Percentiles rank a stretch among this genome's conserved stretches.
Evolutionary conservation across 2,329 filamentous ascomycete genomes (phyloP).

Genomic region (Colletotrichum tabaci): DNA sequence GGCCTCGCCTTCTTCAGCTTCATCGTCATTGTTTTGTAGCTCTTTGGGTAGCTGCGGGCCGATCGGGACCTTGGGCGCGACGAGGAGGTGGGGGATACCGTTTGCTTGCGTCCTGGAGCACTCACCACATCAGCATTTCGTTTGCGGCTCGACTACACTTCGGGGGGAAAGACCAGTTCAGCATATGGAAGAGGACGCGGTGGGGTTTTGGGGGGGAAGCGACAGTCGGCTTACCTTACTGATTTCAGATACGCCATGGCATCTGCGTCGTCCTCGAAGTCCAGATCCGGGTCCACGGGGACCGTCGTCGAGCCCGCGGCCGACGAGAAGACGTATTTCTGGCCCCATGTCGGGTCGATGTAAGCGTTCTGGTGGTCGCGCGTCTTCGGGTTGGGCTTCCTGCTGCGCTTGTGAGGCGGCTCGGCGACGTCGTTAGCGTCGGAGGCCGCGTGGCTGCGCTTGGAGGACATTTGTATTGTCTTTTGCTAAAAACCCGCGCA

Average conservation of each 20-base stretch:
- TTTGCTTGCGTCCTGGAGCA: constrained; percentile 80
- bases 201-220: constrained; percentile 12
- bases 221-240: constrained; percentile 72
- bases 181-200: constrained; percentile 43
- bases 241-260: constrained; percentile 79
- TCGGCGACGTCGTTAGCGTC: constrained; percentile 49
- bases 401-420: constrained; percentile 45
- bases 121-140: constrained; percentile 66
- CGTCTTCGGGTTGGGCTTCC: constrained; percentile 49
- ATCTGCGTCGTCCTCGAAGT: constrained; percentile 78
- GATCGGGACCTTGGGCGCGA: constrained; percentile 70
- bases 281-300: constrained; percentile 69
- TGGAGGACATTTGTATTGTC: constrained; percentile 50
- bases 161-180: constrained; percentile 44
- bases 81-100: constrained; percentile 79
- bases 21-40: constrained; percentile 51
- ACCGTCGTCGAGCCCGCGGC: constrained; percentile 64
- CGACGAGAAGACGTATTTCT: constrained; percentile 80
- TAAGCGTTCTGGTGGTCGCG: constrained; percentile 60
- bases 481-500: rapidly evolving
- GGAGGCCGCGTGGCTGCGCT: constrained; percentile 52
- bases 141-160: constrained; percentile 9
- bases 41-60: constrained; percentile 65
- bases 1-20: constrained; percentile 49
- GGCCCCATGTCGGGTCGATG: constrained; percentile 77